Base-by-base conservation (phyloP, 169 alveolate genomes). In the Plasmodium berghei region DNA sequence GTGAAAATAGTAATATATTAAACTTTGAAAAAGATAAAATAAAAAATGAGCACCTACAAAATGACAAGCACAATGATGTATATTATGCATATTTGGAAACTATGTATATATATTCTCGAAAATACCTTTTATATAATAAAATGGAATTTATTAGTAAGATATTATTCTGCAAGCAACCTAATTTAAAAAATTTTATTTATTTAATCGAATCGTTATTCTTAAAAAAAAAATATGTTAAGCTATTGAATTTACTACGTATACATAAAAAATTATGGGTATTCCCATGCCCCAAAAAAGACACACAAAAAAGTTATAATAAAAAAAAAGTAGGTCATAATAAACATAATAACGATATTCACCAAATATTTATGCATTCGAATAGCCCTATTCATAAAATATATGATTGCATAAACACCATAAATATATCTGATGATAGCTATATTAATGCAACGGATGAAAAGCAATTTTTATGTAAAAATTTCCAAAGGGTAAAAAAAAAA, bases 131-230 rank as follows among this genome's bases (percentile, higher is more conserved):
- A 48, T 80, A 67, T 18, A 49, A 61, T 34, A 80, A 80, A 80
- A 80, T 80, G 90, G 90, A 80, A 67, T 80, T 34, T 52, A 5
- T 80, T 67, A 80, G 90, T 49, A 80, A 56, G 24, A 14, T 20
- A 34, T 67, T 80, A 59, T 80, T 80, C 56, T 80, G 40, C 72
- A 70, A 48, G 20, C 4, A 80, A 16, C 52, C 24, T 6, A 80
- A 26, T 61, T 16, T 80, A 80, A 80, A 55, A 54, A 67, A 80
- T 40, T 80, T 80, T 18, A 56, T 80, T 67, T 67, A 67, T 46
- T 61, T 80, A 64, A 66, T 80, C 61, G 90, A 80, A 22, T 24
- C 90, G n/a, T 28, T 80, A 54, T 80, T 80, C 34, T 42, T 80
- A 46, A 56, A 49, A 67, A 80, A 80, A 55, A 64, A 80, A 54